phyloP scores from a whole-genome alignment of 2,329 filamentous ascomycete genomes.

The Ascochyta lentis region DNA sequence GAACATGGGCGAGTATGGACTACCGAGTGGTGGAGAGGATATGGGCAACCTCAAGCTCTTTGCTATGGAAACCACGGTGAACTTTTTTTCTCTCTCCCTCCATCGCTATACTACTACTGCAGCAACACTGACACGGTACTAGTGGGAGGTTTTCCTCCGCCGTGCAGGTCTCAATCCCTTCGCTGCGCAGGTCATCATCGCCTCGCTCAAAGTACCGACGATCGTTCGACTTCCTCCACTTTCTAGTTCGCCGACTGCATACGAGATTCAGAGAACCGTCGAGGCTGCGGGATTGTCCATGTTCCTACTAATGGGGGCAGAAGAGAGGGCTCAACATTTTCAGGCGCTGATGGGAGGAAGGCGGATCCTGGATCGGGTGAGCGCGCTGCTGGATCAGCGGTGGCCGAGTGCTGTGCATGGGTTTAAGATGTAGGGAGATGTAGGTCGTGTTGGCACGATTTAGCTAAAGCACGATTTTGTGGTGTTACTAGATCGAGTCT shows the following conservation, averaged over 20 bases:
- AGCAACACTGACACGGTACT: neutral
- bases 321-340: conserved; percentile 60
- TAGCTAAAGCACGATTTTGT: neutral
- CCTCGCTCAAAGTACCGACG: conserved; percentile 37
- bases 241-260: conserved; percentile 6
- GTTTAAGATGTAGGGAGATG: conserved; percentile 27
- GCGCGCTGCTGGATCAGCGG: conserved; percentile 57
- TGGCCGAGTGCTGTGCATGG: conserved; percentile 54
- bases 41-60: conserved; percentile 49
- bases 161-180: conserved; percentile 72
- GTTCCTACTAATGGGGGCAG: conserved; percentile 64
- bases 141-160: conserved; percentile 72
- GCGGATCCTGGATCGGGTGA: conserved; percentile 61
- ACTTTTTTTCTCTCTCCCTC: too few relatives aligned
- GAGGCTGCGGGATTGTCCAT: conserved; percentile 54
- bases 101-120: neutral
- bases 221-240: conserved; percentile 13
- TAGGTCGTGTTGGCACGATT: neutral
- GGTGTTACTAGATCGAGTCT: neutral
- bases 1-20: conserved; percentile 45
- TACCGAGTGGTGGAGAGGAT: conserved; percentile 35
- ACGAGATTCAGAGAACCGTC: neutral
- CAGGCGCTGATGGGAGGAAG: conserved; percentile 61
- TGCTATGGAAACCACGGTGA: conserved; percentile 63
- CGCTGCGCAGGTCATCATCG: conserved; percentile 71